phyloP scores from a whole-genome alignment of 441 rosid genomes.

The Corymbia calophylla region DNA sequence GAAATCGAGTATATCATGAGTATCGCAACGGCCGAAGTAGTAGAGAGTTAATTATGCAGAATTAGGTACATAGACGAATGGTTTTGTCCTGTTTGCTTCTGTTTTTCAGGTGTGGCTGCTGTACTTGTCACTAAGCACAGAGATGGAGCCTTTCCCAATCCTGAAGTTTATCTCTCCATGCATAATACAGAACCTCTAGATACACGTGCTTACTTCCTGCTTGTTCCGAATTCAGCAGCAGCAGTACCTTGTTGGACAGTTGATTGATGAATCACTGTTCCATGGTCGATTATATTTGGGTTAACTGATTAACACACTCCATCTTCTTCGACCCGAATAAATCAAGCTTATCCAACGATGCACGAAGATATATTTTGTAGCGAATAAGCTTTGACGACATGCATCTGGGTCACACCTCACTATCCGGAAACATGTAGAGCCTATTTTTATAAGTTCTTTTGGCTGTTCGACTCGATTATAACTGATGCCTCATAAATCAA shows the following conservation, averaged over 20 bases:
- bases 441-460: background rate
- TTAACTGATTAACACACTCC: background rate
- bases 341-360: background rate
- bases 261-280: background rate
- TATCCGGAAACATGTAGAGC: background rate
- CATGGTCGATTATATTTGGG: background rate
- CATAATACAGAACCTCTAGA: background rate
- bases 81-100: background rate
- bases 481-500: background rate
- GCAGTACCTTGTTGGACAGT: background rate
- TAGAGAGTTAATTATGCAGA: background rate
- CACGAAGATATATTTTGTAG: background rate
- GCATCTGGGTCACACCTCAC: background rate
- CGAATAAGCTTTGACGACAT: background rate
- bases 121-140: background rate
- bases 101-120: background rate
- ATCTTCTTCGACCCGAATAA: background rate
- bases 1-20: slow-evolving; percentile 42
- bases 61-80: background rate
- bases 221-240: background rate
- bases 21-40: slow-evolving; percentile 4
- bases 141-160: background rate
- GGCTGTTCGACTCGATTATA: background rate
- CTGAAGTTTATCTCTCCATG: background rate
- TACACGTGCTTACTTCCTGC: background rate